Percentiles rank a stretch among this genome's conserved stretches.
Evolutionary conservation across 768 basidiomycete genomes (phyloP).

Genomic region (Hygrophoropsis aurantiaca): DNA sequence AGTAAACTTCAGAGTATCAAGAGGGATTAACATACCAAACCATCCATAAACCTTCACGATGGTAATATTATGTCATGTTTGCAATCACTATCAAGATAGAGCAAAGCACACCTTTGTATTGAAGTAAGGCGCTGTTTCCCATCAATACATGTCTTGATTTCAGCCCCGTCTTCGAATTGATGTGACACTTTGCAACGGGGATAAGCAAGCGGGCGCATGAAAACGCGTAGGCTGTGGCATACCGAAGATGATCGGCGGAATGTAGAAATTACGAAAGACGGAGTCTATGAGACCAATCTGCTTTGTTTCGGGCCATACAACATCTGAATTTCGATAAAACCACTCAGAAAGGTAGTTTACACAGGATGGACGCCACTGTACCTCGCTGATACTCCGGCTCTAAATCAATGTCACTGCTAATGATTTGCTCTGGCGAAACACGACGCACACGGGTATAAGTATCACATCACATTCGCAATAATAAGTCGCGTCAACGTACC

Average conservation of each 20-base stretch:
- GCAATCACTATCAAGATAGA: not conserved
- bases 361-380: constrained; percentile 21
- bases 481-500: constrained; percentile 33
- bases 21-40: constrained; percentile 45
- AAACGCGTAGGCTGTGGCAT: constrained; percentile 12
- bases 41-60: constrained; percentile 60
- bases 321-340: constrained; percentile 40
- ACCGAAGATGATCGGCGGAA: constrained; percentile 81
- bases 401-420: constrained; percentile 61
- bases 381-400: constrained; percentile 82
- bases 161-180: constrained; percentile 58
- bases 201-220: not conserved
- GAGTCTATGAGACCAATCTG: constrained; percentile 78
- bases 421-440: constrained; percentile 55
- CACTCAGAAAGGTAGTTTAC: not conserved
- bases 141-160: constrained; percentile 69
- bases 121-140: constrained; percentile 83
- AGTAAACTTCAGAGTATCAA: not conserved
- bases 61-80: constrained; percentile 1
- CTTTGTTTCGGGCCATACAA: constrained; percentile 79
- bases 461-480: not conserved
- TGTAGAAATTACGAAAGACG: constrained; percentile 74
- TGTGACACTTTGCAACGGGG: constrained; percentile 41
- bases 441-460: not conserved
- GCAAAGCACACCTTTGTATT: constrained; percentile 54